Conservation (phyloP, 176 grass and related monocot genomes). For the Phragmites australis region DNA sequence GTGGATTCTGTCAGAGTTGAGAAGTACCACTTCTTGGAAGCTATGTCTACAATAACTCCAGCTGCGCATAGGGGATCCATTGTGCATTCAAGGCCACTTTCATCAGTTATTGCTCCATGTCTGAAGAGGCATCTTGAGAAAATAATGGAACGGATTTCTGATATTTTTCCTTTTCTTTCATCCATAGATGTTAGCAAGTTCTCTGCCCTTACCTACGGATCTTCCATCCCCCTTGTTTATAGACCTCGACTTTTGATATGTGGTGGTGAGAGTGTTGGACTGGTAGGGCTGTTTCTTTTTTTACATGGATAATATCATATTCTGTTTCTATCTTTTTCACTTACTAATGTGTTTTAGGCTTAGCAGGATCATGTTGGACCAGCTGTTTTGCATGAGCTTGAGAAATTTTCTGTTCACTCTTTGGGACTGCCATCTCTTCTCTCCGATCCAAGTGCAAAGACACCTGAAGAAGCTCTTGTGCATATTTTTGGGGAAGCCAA, state of each 20-base stretch:
- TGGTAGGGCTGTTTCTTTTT: slow-evolving; percentile 56
- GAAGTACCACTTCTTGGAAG: slow-evolving; percentile 96
- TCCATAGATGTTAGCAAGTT: slow-evolving; percentile 66
- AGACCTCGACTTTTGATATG: slow-evolving; percentile 91
- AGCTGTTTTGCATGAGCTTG: slow-evolving; percentile 95
- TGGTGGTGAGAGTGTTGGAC: slow-evolving; percentile 76
- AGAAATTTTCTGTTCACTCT: slow-evolving; percentile 98
- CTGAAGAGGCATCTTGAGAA: slow-evolving; percentile 82
- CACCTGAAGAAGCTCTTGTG: slow-evolving; percentile 98
- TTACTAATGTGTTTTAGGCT: slow-evolving; percentile 49
- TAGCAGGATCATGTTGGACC: slow-evolving; percentile 98
- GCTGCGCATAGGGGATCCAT: slow-evolving; percentile 88
- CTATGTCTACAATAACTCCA: slow-evolving; percentile 97
- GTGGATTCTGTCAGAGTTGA: slow-evolving; percentile 81
- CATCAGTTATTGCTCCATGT: slow-evolving; percentile 74
- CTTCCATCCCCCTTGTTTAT: slow-evolving; percentile 89
- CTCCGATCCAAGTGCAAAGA: slow-evolving; percentile 98
- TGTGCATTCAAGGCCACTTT: slow-evolving; percentile 91
- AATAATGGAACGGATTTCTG: slow-evolving; percentile 78
- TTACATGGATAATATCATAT: slow-evolving; percentile 19
- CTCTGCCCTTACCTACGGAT: slow-evolving; percentile 69
- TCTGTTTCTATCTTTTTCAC: slow-evolving; percentile 16
- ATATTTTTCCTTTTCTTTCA: slow-evolving; percentile 84
- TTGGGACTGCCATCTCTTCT: slow-evolving; percentile 95
- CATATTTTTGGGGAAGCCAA: slow-evolving; percentile 99